Evolutionary conservation across 768 basidiomycete species (phyloP), one percentile per base, ranked within the genome.

Genomic region (Cubamyces lactineus): DNA sequence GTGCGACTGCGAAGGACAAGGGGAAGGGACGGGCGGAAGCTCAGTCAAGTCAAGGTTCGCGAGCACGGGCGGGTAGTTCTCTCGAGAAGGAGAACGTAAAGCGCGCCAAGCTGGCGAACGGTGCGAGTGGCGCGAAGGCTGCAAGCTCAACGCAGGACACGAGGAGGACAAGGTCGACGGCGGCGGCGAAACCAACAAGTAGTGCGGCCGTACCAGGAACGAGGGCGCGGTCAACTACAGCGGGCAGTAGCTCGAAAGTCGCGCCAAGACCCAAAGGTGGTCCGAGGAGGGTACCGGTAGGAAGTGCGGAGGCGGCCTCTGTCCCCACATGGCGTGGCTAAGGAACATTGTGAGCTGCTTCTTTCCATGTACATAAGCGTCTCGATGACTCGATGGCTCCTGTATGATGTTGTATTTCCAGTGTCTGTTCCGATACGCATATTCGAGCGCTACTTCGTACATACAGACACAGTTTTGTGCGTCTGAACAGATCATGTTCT

Each of bases 241-340:
- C 48, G 9, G 41, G 48, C 2, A 41, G 57, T 24, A 53, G 50
- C n/a, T 23, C 17, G 26, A 42, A 62, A 52, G 54, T 42, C 13
- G 21, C 40, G 38, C 24, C 46, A 24, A 23, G 17, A 53, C 41
- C 41, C 67, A 77, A 73, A 61, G 79, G 78, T 28, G 88, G 87
- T 6, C 82, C 89, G 5, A 77, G 88, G 66, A 78, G 88, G 59
- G 88, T 91, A 24, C 85, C 81, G 5, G 75, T 89, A n/a, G 83
- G 84, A 63, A 89, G 87, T 64, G 79, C 80, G 1, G 86, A 88
- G 57, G 88, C 87, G 5, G 84, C 84, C 5, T 73, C 79, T 6
- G 72, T 77, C 12, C 82, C 80, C 38, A 77, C 78, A 0, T 80
- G 86, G 80, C 80, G 80, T 69, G 79, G 79, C 16, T 86, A 68